Evolutionary conservation across 2,329 filamentous ascomycete genomes (phyloP), one percentile per base, ranked within the genome.

Genomic region (Calonectria leucothoes): DNA sequence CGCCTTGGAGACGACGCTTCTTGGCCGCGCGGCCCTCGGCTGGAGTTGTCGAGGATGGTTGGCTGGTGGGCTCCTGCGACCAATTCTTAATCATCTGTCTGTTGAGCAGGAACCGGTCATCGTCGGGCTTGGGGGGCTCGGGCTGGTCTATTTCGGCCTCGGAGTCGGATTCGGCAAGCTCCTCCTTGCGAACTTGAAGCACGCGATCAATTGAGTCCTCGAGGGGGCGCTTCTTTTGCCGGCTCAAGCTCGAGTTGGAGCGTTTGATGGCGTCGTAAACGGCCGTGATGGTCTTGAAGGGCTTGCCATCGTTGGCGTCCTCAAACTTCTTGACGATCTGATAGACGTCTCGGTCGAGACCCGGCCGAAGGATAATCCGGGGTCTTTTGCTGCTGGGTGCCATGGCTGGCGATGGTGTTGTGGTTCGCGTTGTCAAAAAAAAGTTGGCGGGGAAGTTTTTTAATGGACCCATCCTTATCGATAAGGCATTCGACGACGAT

Each of bases 181-280:
- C 90, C 77, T 94, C 91, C 76, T 92, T 93, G 6, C 96, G 87
- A 23, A 95, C 91, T 10, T 93, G 90, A 20, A 98, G 86, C 0
- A 96, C 95, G 10, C 95, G 89, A 74, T 98, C 95, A 75, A 98
- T 95, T 42, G 94, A 93, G 75, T 97, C 94, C 82, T 98, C 94
- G 1, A 98, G 86, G 0, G 93, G 88, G 74, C 92, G 93, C 83
- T 97, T 98, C 48, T 95, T 95, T 77, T 94, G 92, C 27, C 97
- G 89, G 75, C 94, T 95, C 27, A 98, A 85, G 78, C 94, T 95
- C 0, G 95, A 98, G 82, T 98, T 98, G 17, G 95, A 98, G 65
- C 88, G 87, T 78, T 95, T 94, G 74, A 98, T 95, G 72, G 91
- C 91, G 48, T 95, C 93, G 82, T 97, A 98, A 1, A 97, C 90